Evolutionary conservation across 2,329 filamentous ascomycete species (phyloP), one percentile per base, ranked within the genome.

Genomic region (Talaromyces sp.): DNA sequence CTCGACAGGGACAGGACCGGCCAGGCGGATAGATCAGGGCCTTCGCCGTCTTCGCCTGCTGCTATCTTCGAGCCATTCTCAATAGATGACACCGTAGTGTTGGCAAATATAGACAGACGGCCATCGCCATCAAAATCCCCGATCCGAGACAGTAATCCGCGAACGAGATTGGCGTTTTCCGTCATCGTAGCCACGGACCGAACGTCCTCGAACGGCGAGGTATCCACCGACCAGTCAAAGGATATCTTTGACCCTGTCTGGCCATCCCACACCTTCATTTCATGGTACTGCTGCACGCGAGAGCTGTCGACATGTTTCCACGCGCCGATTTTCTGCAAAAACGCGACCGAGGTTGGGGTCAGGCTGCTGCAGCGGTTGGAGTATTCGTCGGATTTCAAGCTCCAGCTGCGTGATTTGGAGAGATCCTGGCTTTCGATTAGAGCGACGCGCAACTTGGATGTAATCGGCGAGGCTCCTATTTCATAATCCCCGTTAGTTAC

Each of bases 181-280:
- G 88, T 90, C 93, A 99, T 99, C 73, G 95, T 96, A 10, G 95
- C 95, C 66, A 99, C 91, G 1, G 86, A 89, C 63, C 81, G 78
- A 65, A 75, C 62, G 65, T 84, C 70, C 79, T 78, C 75, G 67
- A 77, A 75, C 52, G 77, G 71, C 54, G 75, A 72, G 24, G 68
- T 75, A 59, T 81, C 79, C 41, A 78, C 72, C 5, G 78, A 78
- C 88, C 88, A 90, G 77, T 95, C 90, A 74, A 99, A 99, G 67
- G 91, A 89, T 72, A 99, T 95, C 67, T 88, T 86, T 38, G 92
- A 90, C 62, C 87, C 92, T 46, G 89, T 90, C 60, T 96, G 86
- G 64, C 93, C 96, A 74, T 99, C 95, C 95, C 96, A 99, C 32
- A 98, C 95, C 74, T 96, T 89, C 95, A 99, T 99, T 68, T 93